Base-by-base conservation (phyloP, 768 basidiomycete species). In the Cubamyces lactineus region DNA sequence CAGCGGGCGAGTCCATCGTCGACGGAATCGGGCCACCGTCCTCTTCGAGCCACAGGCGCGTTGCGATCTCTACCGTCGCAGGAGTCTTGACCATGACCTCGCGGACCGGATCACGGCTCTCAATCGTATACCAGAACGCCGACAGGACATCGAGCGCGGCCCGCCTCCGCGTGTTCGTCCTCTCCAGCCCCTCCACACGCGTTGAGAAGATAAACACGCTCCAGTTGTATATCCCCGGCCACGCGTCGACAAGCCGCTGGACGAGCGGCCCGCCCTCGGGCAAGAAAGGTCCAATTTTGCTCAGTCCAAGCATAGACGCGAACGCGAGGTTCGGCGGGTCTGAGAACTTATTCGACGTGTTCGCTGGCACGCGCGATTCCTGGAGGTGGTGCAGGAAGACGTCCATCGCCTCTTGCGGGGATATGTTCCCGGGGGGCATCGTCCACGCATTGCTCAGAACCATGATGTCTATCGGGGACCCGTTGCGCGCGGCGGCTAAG, bases 211-310 rank as follows among this genome's bases (percentile, higher is more conserved):
- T 70, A 65, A 70, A 77, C 1, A 66, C 67, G 52, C 74, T 73
- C 76, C 78, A 78, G 61, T 76, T 75, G 68, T 71, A 77, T 16
- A 76, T 66, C 9, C 72, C 75, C 1, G 72, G 74, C 77, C 77
- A 79, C 4, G 69, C 71, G n/a, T 68, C 57, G 7, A 68, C 59
- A 16, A 76, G 64, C 8, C 62, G 59, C 16, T 65, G 53, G 21
- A 69, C 70, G 49, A 74, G 63, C 9, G 66, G 49, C 1, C 64
- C 65, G 11, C 65, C 51, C 28, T 68, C 66, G 13, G 63, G 58
- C 8, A 75, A 55, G 40, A 74, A 48, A 41, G 64, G 67, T 11
- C 68, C 72, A 9, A 72, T 54, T 57, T 78, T 76, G 39, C 66
- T 66, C 15, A 79, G 66, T 2, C 76, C 76, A 11, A 74, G 47